phyloP scores from a whole-genome alignment of 2,329 filamentous ascomycete genomes.

The Pyricularia sp. region DNA sequence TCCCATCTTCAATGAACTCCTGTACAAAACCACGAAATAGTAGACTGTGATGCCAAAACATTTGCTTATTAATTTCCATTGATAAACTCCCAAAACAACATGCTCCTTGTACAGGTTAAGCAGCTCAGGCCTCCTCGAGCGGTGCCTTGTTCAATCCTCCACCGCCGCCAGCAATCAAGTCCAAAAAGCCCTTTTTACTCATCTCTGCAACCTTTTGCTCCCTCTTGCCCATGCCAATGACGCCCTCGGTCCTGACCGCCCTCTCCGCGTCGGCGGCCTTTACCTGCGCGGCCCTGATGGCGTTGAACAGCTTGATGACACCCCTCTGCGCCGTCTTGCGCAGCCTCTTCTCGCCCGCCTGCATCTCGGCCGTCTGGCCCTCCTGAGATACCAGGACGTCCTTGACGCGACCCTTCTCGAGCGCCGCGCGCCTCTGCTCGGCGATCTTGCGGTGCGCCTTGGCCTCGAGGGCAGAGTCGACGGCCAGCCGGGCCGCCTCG shows the following conservation, averaged over 20 bases:
- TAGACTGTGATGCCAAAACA: not conserved
- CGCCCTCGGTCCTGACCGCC: slow-evolving; percentile 58
- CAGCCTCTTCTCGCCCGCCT: slow-evolving; percentile 69
- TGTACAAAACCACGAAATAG: not conserved
- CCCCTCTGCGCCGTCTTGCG: slow-evolving; percentile 85
- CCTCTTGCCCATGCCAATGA: slow-evolving; percentile 69
- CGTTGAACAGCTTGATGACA: slow-evolving; percentile 95
- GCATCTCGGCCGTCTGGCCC: slow-evolving; percentile 35
- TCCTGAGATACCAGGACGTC: slow-evolving; percentile 62
- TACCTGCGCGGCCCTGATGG: slow-evolving; percentile 84
- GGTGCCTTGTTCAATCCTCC: slow-evolving; percentile 49
- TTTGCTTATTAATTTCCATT: not conserved
- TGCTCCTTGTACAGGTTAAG: not conserved
- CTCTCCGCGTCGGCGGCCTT: slow-evolving; percentile 71
- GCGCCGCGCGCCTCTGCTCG: slow-evolving; percentile 66
- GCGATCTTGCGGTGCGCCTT: slow-evolving; percentile 73
- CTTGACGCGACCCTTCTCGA: slow-evolving; percentile 80
- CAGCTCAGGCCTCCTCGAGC: slow-evolving; percentile 42
- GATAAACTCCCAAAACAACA: not conserved
- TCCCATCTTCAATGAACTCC: not conserved
- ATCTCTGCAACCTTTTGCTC: slow-evolving; percentile 91
- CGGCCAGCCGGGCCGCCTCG: slow-evolving; percentile 60
- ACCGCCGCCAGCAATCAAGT: slow-evolving; percentile 66
- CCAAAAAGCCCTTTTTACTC: slow-evolving; percentile 93
- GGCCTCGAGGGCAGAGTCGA: slow-evolving; percentile 69